phyloP scores from a whole-genome alignment of 2,329 filamentous ascomycete genomes.

The Nemania sp. region DNA sequence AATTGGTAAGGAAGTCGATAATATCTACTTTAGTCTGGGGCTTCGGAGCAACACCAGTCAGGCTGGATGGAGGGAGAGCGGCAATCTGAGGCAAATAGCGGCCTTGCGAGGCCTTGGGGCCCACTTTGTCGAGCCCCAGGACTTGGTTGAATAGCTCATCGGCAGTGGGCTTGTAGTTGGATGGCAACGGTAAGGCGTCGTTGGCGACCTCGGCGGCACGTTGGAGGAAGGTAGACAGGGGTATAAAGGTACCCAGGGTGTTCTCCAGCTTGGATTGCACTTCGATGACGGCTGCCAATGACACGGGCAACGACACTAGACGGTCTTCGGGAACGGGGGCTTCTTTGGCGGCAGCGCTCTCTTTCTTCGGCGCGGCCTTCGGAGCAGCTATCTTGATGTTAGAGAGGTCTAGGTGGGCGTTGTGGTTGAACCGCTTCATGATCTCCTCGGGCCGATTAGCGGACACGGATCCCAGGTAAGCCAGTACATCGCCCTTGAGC shows the following conservation, averaged over 20 bases:
- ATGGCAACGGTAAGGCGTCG: constrained; percentile 74
- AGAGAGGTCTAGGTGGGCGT: constrained; percentile 85
- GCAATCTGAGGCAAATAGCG: constrained; percentile 73
- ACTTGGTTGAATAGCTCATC: constrained; percentile 90
- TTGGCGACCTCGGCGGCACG: constrained; percentile 87
- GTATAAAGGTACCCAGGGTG: constrained; percentile 77
- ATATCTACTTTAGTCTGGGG: constrained; percentile 68
- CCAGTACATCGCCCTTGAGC: constrained; percentile 93
- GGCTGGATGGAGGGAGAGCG: constrained; percentile 54
- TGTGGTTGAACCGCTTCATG: constrained; percentile 71
- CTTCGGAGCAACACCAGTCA: constrained; percentile 39
- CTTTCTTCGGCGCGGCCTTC: constrained; percentile 48
- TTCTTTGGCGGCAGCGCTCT: constrained; percentile 45
- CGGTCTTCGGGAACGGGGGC: constrained; percentile 51
- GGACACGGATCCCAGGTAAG: constrained; percentile 79
- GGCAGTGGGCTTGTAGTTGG: constrained; percentile 66
- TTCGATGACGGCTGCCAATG: constrained; percentile 75
- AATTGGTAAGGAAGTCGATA: constrained; percentile 73
- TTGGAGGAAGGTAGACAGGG: constrained; percentile 83
- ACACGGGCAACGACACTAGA: constrained; percentile 73
- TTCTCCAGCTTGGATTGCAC: constrained; percentile 80
- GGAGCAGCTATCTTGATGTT: constrained; percentile 81
- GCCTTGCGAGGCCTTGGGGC: constrained; percentile 60
- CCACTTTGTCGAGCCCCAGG: constrained; percentile 65
- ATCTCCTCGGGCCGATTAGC: constrained; percentile 71